A percentile compares a stretch with the other conserved stretches of the same genome.
Conservation (phyloP, 345 rosid genomes). For the Pistacia integerrima region DNA sequence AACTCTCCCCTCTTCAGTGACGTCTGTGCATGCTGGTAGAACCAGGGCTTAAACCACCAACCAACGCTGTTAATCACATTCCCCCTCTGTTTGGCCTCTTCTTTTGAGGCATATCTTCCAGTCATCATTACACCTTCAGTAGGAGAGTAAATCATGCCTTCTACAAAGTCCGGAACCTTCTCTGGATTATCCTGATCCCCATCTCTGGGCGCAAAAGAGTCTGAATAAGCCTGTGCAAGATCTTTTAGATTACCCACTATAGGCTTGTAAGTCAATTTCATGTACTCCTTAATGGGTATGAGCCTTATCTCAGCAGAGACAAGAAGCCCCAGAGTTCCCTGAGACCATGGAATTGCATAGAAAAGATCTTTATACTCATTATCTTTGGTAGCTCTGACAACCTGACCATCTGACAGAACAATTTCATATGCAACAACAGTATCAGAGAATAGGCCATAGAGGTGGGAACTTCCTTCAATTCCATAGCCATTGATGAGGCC, state of each 20-base stretch:
- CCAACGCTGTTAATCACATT: constrained; percentile 81
- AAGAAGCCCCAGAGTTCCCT: constrained; percentile 95
- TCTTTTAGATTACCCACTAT: constrained; percentile 67
- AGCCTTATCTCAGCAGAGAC: constrained; percentile 94
- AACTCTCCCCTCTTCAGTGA: constrained; percentile 88
- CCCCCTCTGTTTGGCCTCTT: constrained; percentile 92
- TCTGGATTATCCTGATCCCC: constrained; percentile 73
- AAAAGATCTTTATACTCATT: constrained; percentile 89
- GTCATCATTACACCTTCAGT: constrained; percentile 92
- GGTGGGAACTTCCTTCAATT: constrained; percentile 98
- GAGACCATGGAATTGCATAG: constrained; percentile 98
- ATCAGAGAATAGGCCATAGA: constrained; percentile 93
- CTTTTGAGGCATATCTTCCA: constrained; percentile 86
- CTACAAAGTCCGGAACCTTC: constrained; percentile 95
- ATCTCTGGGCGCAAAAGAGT: constrained; percentile 91
- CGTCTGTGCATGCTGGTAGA: constrained; percentile 89
- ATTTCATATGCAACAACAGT: constrained; percentile 97
- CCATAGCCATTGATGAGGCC: constrained; percentile 99
- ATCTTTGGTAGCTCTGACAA: constrained; percentile 93
- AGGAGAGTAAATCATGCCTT: constrained; percentile 77
- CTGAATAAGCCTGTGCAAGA: constrained; percentile 79
- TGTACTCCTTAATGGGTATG: constrained; percentile 85
- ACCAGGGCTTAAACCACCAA: constrained; percentile 99
- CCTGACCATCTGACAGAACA: constrained; percentile 79
- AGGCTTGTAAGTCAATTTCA: constrained; percentile 92